phyloP scores from a whole-genome alignment of 495 filamentous ascomycete species.

The Xanthoparmelia taractica region DNA sequence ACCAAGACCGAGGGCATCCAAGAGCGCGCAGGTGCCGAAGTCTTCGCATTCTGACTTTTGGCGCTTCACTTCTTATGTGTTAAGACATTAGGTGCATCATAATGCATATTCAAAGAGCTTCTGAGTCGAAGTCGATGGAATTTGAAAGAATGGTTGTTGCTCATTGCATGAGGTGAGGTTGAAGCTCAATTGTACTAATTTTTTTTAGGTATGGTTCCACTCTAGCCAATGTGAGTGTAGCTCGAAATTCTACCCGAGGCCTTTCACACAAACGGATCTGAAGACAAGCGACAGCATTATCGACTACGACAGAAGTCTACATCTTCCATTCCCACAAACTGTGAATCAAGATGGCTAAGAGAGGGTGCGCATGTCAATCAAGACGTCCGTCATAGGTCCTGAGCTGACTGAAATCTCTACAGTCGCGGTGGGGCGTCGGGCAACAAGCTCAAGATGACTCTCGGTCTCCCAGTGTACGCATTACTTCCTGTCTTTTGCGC shows the following conservation, averaged over 20 bases:
- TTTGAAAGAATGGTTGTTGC: not conserved
- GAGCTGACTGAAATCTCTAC: constrained; percentile 30
- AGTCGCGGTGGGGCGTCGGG: constrained; percentile 86
- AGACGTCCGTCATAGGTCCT: constrained; percentile 8
- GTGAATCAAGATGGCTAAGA: constrained; percentile 46
- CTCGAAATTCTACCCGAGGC: constrained; percentile 4
- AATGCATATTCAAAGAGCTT: not conserved
- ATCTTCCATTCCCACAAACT: not conserved
- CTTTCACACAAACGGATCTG: constrained; percentile 10
- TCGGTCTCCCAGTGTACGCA: constrained; percentile 96
- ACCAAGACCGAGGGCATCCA: not conserved
- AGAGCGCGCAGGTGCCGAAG: not conserved
- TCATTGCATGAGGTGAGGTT: constrained; percentile 11
- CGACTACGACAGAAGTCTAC: constrained; percentile 5
- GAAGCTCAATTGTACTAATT: not conserved
- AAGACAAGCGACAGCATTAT: not conserved
- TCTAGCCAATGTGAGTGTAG: constrained; percentile 4
- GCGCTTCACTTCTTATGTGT: not conserved
- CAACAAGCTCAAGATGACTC: constrained; percentile 99
- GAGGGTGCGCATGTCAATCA: constrained; percentile 39
- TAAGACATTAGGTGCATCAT: not conserved
- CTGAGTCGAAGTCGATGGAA: constrained; percentile 10
- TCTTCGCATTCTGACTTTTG: not conserved
- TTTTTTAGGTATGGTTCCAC: not conserved
- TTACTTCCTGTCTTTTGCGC: not conserved